Conservation (phyloP, 2,329 filamentous ascomycete genomes). For the Ilyonectria mors-panacis region DNA sequence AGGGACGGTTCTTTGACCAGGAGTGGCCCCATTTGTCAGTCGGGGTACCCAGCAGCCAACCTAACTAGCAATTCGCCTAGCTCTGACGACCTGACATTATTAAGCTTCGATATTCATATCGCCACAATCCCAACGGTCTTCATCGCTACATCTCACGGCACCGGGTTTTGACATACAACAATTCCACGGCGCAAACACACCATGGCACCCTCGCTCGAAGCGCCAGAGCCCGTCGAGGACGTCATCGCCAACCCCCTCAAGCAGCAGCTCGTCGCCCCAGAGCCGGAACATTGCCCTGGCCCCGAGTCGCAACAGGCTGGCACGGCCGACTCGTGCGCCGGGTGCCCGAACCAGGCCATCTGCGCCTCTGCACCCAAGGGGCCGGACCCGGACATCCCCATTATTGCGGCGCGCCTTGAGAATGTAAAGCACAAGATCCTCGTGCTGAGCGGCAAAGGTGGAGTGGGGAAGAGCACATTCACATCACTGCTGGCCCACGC, state of each 20-base stretch:
- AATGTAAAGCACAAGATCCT: slow-evolving; percentile 93
- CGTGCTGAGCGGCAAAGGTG: slow-evolving; percentile 93
- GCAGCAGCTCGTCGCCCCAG: slow-evolving; percentile 88
- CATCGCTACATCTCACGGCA: slow-evolving; percentile 6
- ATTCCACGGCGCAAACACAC: slow-evolving; percentile 29
- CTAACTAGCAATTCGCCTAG: slow-evolving; percentile 4
- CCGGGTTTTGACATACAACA: slow-evolving; percentile 8
- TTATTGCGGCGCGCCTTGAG: slow-evolving; percentile 87
- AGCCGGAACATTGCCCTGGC: slow-evolving; percentile 97
- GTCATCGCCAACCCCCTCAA: slow-evolving; percentile 84
- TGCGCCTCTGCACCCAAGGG: slow-evolving; percentile 96
- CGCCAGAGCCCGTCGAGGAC: slow-evolving; percentile 75
- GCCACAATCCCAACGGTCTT: slow-evolving; percentile 33
- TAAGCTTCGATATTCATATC: slow-evolving; percentile 38
- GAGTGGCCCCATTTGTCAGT: background rate
- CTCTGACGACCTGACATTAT: slow-evolving; percentile 27
- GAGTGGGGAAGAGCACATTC: slow-evolving; percentile 97
- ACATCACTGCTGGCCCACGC: slow-evolving; percentile 90
- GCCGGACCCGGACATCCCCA: slow-evolving; percentile 91
- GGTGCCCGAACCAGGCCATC: slow-evolving; percentile 95
- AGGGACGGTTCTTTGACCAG: background rate
- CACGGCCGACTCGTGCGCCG: slow-evolving; percentile 86
- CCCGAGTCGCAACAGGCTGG: slow-evolving; percentile 83
- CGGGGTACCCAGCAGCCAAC: background rate
- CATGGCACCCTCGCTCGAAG: slow-evolving; percentile 89